Percentiles rank a stretch among this genome's conserved stretches.
These are phyloP conservation scores for Trametes sanguinea DNA, from an alignment of 768 basidiomycete genomes.

Conservation along the genomic window DNA sequence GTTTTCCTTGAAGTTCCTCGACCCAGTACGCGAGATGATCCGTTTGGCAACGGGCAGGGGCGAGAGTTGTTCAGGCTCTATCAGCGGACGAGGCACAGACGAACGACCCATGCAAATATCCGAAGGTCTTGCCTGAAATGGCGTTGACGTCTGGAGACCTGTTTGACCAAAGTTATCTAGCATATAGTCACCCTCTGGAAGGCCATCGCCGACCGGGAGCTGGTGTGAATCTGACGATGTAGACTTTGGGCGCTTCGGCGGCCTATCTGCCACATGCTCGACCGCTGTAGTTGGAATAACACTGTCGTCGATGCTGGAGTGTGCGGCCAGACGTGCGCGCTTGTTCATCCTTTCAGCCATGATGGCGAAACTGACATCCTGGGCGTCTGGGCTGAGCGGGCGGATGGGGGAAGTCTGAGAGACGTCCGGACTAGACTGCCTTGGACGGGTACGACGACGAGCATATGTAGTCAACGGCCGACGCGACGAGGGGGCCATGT, in stretches of 20 bases:
- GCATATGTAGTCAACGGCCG: constrained; percentile 29
- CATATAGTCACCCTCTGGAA: constrained; percentile 14
- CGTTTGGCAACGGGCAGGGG: constrained; percentile 43
- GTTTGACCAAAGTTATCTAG: constrained; percentile 3
- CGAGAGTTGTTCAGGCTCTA: constrained; percentile 40
- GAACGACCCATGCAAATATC: constrained; percentile 20
- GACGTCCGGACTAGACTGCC: background rate
- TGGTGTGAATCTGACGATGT: constrained; percentile 1
- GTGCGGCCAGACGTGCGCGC: constrained; percentile 42
- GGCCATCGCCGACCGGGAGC: background rate
- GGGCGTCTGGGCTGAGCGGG: constrained; percentile 25
- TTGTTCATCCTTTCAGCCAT: constrained; percentile 51
- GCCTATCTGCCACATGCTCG: constrained; percentile 25
- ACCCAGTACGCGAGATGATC: constrained; percentile 41
- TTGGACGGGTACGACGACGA: constrained; percentile 19
- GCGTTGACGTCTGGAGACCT: constrained; percentile 9
- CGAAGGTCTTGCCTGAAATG: constrained; percentile 21
- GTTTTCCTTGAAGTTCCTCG: constrained; percentile 46
- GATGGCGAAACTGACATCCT: constrained; percentile 41
- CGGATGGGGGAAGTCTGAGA: constrained; percentile 32
- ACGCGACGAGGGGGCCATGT: constrained; percentile 11
- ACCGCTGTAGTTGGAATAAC: background rate
- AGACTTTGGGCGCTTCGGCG: constrained; percentile 38
- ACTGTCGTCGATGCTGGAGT: background rate
- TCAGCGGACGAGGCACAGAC: constrained; percentile 22